Percentiles rank a stretch among this genome's conserved stretches.
Conservation (phyloP, 2,329 filamentous ascomycete genomes). For the Metarhizium guizhouense region DNA sequence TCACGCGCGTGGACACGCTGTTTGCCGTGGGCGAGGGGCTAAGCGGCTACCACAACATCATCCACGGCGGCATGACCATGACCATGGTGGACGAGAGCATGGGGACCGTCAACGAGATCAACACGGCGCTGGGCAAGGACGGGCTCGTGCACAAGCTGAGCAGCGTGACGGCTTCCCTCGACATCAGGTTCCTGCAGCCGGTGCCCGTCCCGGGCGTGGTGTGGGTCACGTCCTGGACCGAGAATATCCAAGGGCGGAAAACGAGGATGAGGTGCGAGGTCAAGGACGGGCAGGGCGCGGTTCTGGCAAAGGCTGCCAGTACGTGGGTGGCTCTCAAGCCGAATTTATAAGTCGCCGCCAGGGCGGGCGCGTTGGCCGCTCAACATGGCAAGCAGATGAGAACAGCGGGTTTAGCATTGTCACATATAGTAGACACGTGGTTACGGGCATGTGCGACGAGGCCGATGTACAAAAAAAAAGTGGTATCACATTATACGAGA, state of each 20-base stretch:
- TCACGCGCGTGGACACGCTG: constrained; percentile 21
- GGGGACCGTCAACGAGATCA: constrained; percentile 27
- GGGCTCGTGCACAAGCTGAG: constrained; percentile 16
- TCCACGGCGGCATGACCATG: constrained; percentile 28
- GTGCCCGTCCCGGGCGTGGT: constrained; percentile 20
- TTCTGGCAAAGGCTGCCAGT: constrained; percentile 21
- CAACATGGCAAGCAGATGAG: neutral
- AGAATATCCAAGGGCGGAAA: constrained; percentile 25
- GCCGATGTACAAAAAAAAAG: neutral
- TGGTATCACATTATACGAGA: constrained; percentile 8
- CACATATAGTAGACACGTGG: too few relatives aligned
- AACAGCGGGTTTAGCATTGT: neutral
- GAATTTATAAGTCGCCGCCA: constrained; percentile 14
- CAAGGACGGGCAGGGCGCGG: constrained; percentile 18
- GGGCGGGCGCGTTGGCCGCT: neutral
- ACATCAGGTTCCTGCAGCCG: constrained; percentile 25
- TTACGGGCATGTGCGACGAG: too few relatives aligned
- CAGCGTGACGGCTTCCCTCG: constrained; percentile 25
- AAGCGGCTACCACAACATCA: constrained; percentile 21
- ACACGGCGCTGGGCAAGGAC: constrained; percentile 22
- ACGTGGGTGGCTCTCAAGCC: constrained; percentile 23
- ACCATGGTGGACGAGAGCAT: constrained; percentile 28
- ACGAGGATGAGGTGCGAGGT: constrained; percentile 20
- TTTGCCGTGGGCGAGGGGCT: constrained; percentile 24
- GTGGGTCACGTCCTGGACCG: constrained; percentile 21